Percentiles rank a stretch among this genome's conserved stretches.
Evolutionary conservation across 2,329 filamentous ascomycete species (phyloP).

Genomic region (Rosellinia necatrix): DNA sequence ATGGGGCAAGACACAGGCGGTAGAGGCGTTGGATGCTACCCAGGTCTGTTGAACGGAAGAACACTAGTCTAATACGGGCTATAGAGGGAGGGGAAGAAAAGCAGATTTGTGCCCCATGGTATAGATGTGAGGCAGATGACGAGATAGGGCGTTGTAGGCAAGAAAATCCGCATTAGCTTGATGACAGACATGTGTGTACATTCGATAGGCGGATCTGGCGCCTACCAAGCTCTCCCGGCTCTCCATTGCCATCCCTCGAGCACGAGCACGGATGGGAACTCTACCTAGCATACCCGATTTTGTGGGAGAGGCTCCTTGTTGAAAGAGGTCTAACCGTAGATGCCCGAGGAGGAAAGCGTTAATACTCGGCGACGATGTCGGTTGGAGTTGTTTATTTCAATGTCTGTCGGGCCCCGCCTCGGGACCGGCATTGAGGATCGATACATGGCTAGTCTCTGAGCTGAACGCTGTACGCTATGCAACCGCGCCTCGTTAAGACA

Average conservation of each 20-base stretch:
- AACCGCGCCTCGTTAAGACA: too few relatives aligned
- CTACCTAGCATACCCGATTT: not conserved
- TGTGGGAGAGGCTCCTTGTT: not conserved
- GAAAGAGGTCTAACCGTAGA: conserved; percentile 5
- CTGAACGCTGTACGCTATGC: too few relatives aligned
- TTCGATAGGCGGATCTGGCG: too few relatives aligned
- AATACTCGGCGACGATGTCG: not conserved
- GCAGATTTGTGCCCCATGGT: not conserved
- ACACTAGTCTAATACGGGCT: not conserved
- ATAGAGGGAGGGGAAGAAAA: not conserved
- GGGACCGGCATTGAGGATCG: too few relatives aligned
- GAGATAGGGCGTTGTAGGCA: not conserved
- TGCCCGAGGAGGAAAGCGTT: not conserved
- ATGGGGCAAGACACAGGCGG: too few relatives aligned
- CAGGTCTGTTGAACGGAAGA: not conserved
- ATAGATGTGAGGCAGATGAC: not conserved
- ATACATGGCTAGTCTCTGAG: too few relatives aligned
- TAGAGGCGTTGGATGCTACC: too few relatives aligned
- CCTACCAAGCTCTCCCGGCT: not conserved
- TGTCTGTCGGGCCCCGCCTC: too few relatives aligned
- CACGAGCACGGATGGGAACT: not conserved
- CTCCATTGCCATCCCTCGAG: not conserved
- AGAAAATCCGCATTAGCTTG: not conserved
- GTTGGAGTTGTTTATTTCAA: too few relatives aligned
- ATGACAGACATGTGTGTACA: not conserved